Base-by-base conservation (phyloP, 106 monocot species). In the Platanthera guangdongensis region DNA sequence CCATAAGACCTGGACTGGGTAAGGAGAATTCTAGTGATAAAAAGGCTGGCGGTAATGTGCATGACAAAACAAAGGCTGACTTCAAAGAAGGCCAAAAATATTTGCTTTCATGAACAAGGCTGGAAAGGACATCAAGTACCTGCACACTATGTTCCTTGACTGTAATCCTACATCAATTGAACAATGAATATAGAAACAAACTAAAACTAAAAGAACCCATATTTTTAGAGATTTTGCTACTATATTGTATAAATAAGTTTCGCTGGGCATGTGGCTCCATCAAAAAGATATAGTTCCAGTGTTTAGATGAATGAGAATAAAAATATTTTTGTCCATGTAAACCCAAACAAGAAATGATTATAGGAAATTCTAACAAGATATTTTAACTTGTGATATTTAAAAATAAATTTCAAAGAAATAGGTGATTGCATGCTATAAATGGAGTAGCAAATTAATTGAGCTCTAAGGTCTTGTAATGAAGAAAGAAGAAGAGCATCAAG, bases 271-370 rank as follows among this genome's bases (percentile, higher is more conserved):
- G 62, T 63, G 22, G 22, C 9, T 4, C 32, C 4, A 9, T 32
- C 32, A 32, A 30, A 32, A 30, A 65, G 32, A 65, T 60, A 65
- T 11, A 32, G 12, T 12, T 11, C 9, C 65, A 32, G 2, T 10
- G 65, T 65, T 65, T 12, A 65, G 65, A 65, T 65, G 30, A 30
- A 60, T 60, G 21, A 65, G 4, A 65, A 12, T 32, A 25, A 10
- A 30, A 32, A 30, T 32, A 65, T 32, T 30, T 30, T 12, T 65
- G 9, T 32, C 25, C 10, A 65, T 19, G 8, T 10, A 32, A 30
- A 30, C 65, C 65, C 28, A 65, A 65, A 65, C 65, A 65, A 32
- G 32, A 2, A 39, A 65, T 65, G 65, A 65, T 11, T 65, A 65
- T 32, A 65, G 65, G 32, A 65, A 64, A 25, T 64, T 25, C 32